phyloP scores from a whole-genome alignment of 805 yeast genomes.

The Brettanomyces naardenensis region DNA sequence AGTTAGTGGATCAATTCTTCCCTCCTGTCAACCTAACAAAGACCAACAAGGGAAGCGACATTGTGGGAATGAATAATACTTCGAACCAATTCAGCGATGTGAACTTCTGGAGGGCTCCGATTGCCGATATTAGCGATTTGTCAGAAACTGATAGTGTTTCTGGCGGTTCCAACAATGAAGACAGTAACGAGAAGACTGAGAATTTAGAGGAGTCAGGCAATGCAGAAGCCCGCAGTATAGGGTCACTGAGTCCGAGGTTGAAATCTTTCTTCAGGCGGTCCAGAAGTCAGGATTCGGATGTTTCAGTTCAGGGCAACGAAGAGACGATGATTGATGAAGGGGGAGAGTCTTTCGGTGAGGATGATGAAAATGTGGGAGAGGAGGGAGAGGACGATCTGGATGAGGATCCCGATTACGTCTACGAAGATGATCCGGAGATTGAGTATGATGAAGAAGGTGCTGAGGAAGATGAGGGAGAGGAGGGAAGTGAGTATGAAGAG shows the following conservation, averaged over 20 bases:
- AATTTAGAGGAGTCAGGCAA: no score
- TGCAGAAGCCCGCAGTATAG: slow-evolving; percentile 6
- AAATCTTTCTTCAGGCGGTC: slow-evolving; percentile 23
- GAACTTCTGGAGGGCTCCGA: slow-evolving; percentile 86
- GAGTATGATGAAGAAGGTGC: slow-evolving; percentile 26
- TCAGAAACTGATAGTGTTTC: slow-evolving; percentile 44
- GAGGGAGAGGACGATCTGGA: slow-evolving; percentile 18
- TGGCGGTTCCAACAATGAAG: no score
- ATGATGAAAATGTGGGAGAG: slow-evolving; percentile 15
- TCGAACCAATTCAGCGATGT: slow-evolving; percentile 75
- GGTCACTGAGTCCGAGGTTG: slow-evolving; percentile 18
- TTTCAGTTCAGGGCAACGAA: no score
- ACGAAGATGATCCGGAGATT: slow-evolving; percentile 18
- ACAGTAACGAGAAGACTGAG: no score
- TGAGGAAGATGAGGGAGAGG: slow-evolving; percentile 26
- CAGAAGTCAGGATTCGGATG: slow-evolving; percentile 18
- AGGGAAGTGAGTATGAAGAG: slow-evolving; percentile 20
- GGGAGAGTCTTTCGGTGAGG: slow-evolving; percentile 11
- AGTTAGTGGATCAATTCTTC: slow-evolving; percentile 93
- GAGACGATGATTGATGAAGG: no score
- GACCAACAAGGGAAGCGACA: slow-evolving; percentile 1
- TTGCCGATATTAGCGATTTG: slow-evolving; percentile 41
- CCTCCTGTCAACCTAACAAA: slow-evolving; percentile 55
- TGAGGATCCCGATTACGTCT: slow-evolving; percentile 13
- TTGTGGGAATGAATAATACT: slow-evolving; percentile 19